Base-by-base conservation (phyloP, 805 yeast genomes). In the Zygoascus bituminiphila region DNA sequence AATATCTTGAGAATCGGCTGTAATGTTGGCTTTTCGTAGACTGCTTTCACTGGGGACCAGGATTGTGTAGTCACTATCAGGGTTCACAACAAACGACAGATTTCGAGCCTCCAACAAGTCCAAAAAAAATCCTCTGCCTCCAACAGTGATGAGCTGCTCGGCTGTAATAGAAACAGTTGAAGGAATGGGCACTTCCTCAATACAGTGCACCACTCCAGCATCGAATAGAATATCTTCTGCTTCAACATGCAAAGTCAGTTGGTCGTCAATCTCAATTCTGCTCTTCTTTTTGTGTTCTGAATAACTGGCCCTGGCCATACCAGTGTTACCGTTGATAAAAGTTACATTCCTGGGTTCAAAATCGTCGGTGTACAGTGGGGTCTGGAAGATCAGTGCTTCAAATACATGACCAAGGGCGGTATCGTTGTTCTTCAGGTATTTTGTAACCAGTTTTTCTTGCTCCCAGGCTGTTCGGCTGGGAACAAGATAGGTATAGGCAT, bases 171-270 rank as follows among this genome's bases (percentile, higher is more conserved):
- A 62, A 25, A 89, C 62, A 21, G 67, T 63, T 0, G 66, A 62
- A 0, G 96, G 95, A 14, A 85, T 65, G 2, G 77, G 54, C 1
- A 85, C 69, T 4, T 72, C 63, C 33, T 73, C 67, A 10, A 84
- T 68, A 1, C 89, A 79, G 61, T 87, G 96, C 1, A 84, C 77
- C 0, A 89, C 95, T 1, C 98, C 98, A 61, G 84, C 83, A 53
- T 77, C 79, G 61, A 85, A 89, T 12, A 89, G 60, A 5, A 86
- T 74, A 60, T 89, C 96, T 1, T 77, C 65, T 50, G 76, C 73
- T 46, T 72, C 54, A 21, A 31, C 38, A 6, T n/a, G 19, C 21
- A 23, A 25, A 3, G 36, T 5, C 5, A 15, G 26, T 6, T 43
- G 24, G 33, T 45, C 44, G 24, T 31, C 38, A 5, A 45, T 38